These are phyloP conservation scores for Alternaria longipes DNA, from an alignment of 2,329 filamentous ascomycete species.

Conservation along the genomic window DNA sequence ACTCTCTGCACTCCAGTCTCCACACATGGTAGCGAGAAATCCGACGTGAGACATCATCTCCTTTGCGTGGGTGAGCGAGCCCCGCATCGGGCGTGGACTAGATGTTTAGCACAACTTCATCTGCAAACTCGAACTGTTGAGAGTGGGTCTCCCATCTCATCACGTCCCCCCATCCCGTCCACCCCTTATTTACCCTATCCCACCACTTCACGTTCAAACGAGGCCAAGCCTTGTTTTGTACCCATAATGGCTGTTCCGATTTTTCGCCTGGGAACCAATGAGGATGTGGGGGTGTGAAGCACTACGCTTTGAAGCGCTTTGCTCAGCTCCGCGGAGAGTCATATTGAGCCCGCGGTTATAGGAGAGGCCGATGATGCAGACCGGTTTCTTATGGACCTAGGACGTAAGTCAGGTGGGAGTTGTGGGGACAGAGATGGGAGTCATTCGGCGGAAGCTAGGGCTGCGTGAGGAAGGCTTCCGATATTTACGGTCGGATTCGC, in stretches of 20 bases:
- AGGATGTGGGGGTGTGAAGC: not conserved
- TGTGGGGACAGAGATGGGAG: not conserved
- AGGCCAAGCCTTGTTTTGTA: not conserved
- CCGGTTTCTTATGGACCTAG: not conserved
- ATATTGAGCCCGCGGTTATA: not conserved
- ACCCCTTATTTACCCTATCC: slow-evolving; percentile 6
- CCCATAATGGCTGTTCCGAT: not conserved
- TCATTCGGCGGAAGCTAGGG: slow-evolving; percentile 13
- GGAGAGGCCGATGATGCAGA: not conserved
- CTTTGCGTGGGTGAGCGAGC: not conserved
- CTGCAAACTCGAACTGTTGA: slow-evolving; percentile 29
- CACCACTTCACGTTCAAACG: not conserved
- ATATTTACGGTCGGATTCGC: not conserved
- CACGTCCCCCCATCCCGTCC: not conserved
- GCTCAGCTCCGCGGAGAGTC: not conserved
- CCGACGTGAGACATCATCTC: not conserved
- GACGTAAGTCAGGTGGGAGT: not conserved
- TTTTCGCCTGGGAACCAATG: not conserved
- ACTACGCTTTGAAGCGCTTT: not conserved
- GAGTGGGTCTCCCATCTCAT: slow-evolving; percentile 22
- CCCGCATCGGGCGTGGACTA: slow-evolving; percentile 3
- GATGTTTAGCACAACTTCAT: slow-evolving; percentile 1
- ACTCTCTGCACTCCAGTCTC: slow-evolving; percentile 19
- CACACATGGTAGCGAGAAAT: slow-evolving; percentile 6
- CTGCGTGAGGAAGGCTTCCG: slow-evolving; percentile 10